These are phyloP conservation scores for Fusarium sp. DNA, from an alignment of 2,329 filamentous ascomycete species.

Conservation along the genomic window DNA sequence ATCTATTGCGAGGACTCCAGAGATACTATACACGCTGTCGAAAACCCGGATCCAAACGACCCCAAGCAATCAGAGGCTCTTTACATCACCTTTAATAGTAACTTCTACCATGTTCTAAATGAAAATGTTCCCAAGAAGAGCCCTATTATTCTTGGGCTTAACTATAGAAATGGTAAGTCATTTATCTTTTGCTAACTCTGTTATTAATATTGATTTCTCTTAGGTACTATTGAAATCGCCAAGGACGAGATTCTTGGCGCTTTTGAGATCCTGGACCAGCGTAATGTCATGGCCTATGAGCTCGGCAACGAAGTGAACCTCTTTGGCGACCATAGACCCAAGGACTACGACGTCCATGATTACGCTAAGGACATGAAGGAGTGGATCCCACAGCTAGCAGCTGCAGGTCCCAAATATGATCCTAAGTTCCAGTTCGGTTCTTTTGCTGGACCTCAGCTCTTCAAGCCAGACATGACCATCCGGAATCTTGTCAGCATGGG, in stretches of 20 bases:
- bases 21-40: not conserved
- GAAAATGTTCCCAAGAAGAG: not conserved
- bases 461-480: not conserved
- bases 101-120: not conserved
- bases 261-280: not conserved
- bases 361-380: not conserved
- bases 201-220: not conserved
- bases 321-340: not conserved
- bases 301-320: not conserved
- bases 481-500: not conserved
- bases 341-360: not conserved
- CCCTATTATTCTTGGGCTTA: not conserved
- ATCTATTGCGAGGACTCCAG: not conserved
- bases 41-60: not conserved
- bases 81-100: not conserved
- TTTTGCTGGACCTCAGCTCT: not conserved
- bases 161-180: not conserved
- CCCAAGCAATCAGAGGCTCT: not conserved
- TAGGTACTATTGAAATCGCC: not conserved
- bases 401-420: not conserved
- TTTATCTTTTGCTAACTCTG: not conserved
- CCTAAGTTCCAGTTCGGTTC: not conserved
- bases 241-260: not conserved
- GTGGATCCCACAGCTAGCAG: not conserved
- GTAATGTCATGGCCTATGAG: not conserved